phyloP scores from a whole-genome alignment of 352 stramenopile species.

The Phytophthora pisi region DNA sequence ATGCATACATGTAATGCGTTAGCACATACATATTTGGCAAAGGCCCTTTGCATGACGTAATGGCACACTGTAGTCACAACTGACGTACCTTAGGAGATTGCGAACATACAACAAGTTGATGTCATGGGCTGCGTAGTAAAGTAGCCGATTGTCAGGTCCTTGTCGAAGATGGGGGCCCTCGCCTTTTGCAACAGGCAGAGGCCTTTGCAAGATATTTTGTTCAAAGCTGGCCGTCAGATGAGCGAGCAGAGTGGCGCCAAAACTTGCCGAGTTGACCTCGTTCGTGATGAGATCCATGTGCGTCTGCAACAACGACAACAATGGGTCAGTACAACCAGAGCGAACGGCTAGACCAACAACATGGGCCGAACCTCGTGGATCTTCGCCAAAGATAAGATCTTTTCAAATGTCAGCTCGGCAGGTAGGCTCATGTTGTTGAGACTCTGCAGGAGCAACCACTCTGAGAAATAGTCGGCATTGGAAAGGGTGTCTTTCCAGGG shows the following conservation, averaged over 20 bases:
- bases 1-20: slow-evolving; percentile 5
- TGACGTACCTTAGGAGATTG: slow-evolving; percentile 64
- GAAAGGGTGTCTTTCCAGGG: slow-evolving; percentile 81
- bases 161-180: slow-evolving; percentile 63
- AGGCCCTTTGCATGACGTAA: background rate
- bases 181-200: slow-evolving; percentile 47
- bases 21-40: slow-evolving; percentile 1
- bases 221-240: slow-evolving; percentile 82
- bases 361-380: slow-evolving; percentile 57
- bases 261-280: slow-evolving; percentile 77
- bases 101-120: slow-evolving; percentile 84
- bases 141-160: slow-evolving; percentile 53
- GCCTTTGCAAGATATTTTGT: slow-evolving; percentile 51
- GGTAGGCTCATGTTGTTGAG: slow-evolving; percentile 86
- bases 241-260: slow-evolving; percentile 74
- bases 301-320: slow-evolving; percentile 33
- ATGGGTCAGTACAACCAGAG: slow-evolving; percentile 4
- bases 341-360: background rate
- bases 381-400: slow-evolving; percentile 56
- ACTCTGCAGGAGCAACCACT: slow-evolving; percentile 74
- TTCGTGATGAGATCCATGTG: slow-evolving; percentile 87
- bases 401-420: slow-evolving; percentile 58
- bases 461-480: slow-evolving; percentile 73
- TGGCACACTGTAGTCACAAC: background rate
- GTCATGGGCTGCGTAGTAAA: slow-evolving; percentile 81